phyloP scores from a whole-genome alignment of 768 basidiomycete genomes.

The Lactarius sanguifluus region DNA sequence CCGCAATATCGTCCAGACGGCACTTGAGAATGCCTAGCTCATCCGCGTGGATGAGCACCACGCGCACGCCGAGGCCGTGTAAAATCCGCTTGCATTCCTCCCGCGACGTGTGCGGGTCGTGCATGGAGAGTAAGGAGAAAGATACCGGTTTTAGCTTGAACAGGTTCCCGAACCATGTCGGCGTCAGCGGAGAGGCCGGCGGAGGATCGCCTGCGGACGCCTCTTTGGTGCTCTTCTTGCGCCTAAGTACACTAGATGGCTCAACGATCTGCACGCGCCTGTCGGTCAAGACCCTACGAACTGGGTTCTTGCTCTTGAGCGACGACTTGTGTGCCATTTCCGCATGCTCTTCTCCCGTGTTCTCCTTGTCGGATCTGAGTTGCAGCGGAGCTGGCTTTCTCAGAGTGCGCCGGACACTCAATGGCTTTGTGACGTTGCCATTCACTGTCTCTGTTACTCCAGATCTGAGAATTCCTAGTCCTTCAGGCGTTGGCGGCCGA shows the following conservation, averaged over 20 bases:
- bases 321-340: conserved; percentile 42
- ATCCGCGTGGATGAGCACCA: conserved; percentile 63
- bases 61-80: conserved; percentile 65
- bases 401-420: conserved; percentile 40
- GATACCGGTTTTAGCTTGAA: conserved; percentile 80
- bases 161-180: conserved; percentile 81
- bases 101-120: conserved; percentile 62
- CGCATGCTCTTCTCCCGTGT: conserved; percentile 34
- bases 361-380: conserved; percentile 57
- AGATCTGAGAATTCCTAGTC: conserved; percentile 19
- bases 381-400: conserved; percentile 26
- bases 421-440: conserved; percentile 41
- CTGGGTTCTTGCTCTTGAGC: conserved; percentile 37
- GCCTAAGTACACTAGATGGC: conserved; percentile 36
- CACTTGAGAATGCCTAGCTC: conserved; percentile 74
- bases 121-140: conserved; percentile 56
- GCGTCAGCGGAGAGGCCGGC: conserved; percentile 45
- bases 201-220: conserved; percentile 37
- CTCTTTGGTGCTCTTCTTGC: conserved; percentile 39
- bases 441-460: conserved; percentile 19
- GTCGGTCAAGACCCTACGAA: conserved; percentile 31
- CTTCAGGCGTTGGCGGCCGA: conserved; percentile 8
- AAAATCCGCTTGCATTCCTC: conserved; percentile 74
- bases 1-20: conserved; percentile 63
- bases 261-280: conserved; percentile 55